phyloP scores from a whole-genome alignment of 164 flowering plant species.

The Chimonanthus praecox region DNA sequence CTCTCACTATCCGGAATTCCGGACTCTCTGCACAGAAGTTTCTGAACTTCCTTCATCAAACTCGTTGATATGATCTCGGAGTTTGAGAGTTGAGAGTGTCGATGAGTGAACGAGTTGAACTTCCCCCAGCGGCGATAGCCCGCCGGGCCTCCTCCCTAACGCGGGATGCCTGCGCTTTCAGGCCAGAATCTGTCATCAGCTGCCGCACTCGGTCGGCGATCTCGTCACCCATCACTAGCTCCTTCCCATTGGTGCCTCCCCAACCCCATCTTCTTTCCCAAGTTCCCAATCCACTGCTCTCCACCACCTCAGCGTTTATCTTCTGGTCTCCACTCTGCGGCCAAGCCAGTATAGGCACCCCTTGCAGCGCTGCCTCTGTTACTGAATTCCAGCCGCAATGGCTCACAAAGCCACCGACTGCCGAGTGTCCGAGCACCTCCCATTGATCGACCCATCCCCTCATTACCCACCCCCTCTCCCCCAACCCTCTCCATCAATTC shows the following conservation, averaged over 20 bases:
- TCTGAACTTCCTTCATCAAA: too few species aligned
- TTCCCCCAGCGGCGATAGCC: conserved; percentile 18
- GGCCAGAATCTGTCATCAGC: conserved; percentile 17
- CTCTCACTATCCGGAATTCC: too few species aligned
- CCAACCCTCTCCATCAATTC: conserved; percentile 19
- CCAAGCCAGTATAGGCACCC: conserved; percentile 33
- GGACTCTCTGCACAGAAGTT: too few species aligned
- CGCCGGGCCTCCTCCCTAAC: conserved; percentile 23
- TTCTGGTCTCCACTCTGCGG: conserved; percentile 30
- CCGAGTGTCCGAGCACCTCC: conserved; percentile 19
- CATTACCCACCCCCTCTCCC: conserved; percentile 19
- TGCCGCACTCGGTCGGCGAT: conserved; percentile 19
- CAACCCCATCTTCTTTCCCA: conserved; percentile 28
- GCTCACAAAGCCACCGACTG: conserved; percentile 33
- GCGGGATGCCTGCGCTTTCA: conserved; percentile 10
- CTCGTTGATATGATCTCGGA: too few species aligned
- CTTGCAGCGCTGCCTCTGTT: conserved; percentile 26
- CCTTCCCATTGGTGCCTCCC: conserved; percentile 3
- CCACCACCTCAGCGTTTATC: conserved; percentile 29
- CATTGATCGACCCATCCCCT: conserved; percentile 28
- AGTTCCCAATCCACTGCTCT: conserved; percentile 21
- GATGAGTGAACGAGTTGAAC: conserved; percentile 5
- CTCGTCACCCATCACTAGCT: conserved; percentile 20
- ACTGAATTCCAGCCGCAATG: conserved; percentile 42
- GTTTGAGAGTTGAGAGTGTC: too few species aligned